Base-by-base conservation (phyloP, 2,329 filamentous ascomycete genomes). In the Lecanoromycetidae sp. region DNA sequence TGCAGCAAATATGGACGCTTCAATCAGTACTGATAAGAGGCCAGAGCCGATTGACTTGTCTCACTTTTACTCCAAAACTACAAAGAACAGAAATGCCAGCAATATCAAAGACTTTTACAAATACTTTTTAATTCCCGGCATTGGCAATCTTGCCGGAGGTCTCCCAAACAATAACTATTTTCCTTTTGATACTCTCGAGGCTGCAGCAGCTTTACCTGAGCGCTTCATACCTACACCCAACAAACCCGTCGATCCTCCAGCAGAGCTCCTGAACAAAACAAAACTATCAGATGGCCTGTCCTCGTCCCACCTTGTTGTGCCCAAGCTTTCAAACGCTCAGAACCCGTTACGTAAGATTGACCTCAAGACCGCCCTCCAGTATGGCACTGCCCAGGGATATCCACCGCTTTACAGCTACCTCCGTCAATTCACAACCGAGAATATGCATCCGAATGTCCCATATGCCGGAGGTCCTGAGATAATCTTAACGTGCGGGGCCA, bases 101-200 rank as follows among this genome's bases (percentile, higher is more conserved):
- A 69, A 69, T 35, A 74, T 94, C 62, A 94, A 94, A 69, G 60
- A 73, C 30, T 86, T 88, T 63, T 94, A 94, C 71, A 87, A 86
- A 64, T 94, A 85, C 66, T 91, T 91, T 57, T 53, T 57, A 9
- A 77, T 79, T 44, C 76, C 77, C 0, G 75, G 75, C 29, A 77
- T 80, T 55, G 74, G 70, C 13, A 78, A 80, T 57, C 61, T 80
- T 30, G 76, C 77, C 9, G 76, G 76, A 57, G 76, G 86, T 51
- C 75, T 94, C 19, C 88, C 88, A 13, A 82, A 91, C 63, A 71
- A 81, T 32, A 75, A 75, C 49, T 86, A 86, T 66, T 95, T 95
- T 60, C 88, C 88, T 7, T 94, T 84, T 64, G 87, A 95, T 58
- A 91, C 87, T 0, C 77, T 95, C 53, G 86, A 94, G 65, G 85